These are phyloP conservation scores for Parasitella parasitica DNA, from an alignment of 371 early-diverging fungal genomes.

Conservation along the genomic window DNA sequence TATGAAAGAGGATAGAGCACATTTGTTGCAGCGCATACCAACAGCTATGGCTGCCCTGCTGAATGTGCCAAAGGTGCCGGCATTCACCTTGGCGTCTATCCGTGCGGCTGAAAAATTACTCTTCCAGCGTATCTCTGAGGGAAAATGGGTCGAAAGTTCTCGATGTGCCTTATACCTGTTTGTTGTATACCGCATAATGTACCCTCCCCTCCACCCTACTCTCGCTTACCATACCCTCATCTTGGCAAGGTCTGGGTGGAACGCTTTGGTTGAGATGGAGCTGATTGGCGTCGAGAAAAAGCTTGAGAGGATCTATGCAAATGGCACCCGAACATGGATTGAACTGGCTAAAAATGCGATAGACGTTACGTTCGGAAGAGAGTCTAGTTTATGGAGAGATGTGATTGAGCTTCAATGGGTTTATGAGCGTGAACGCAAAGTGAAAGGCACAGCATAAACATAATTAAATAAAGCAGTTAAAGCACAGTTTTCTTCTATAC, in stretches of 20 bases:
- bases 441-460: slow-evolving; percentile 12
- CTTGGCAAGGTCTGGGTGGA: slow-evolving; percentile 70
- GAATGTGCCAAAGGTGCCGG: slow-evolving; percentile 28
- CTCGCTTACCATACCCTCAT: slow-evolving; percentile 63
- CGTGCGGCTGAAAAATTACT: slow-evolving; percentile 26
- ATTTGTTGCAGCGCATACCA: slow-evolving; percentile 4
- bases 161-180: slow-evolving; percentile 58
- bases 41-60: slow-evolving; percentile 15
- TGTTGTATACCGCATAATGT: slow-evolving; percentile 66
- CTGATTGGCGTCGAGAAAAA: slow-evolving; percentile 42
- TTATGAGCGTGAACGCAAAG: slow-evolving; percentile 45
- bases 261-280: slow-evolving; percentile 51
- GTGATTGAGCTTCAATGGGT: slow-evolving; percentile 51
- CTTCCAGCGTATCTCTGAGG: slow-evolving; percentile 20
- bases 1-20: slow-evolving; percentile 5
- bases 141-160: slow-evolving; percentile 53
- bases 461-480: neutral
- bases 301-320: slow-evolving; percentile 40
- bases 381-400: slow-evolving; percentile 42
- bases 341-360: slow-evolving; percentile 33
- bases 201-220: slow-evolving; percentile 70
- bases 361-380: slow-evolving; percentile 35
- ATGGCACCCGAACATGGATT: slow-evolving; percentile 46
- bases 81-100: slow-evolving; percentile 29
- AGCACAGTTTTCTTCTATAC: too few relatives aligned